phyloP scores from a whole-genome alignment of 441 rosid species.

The Lepidium campestre region DNA sequence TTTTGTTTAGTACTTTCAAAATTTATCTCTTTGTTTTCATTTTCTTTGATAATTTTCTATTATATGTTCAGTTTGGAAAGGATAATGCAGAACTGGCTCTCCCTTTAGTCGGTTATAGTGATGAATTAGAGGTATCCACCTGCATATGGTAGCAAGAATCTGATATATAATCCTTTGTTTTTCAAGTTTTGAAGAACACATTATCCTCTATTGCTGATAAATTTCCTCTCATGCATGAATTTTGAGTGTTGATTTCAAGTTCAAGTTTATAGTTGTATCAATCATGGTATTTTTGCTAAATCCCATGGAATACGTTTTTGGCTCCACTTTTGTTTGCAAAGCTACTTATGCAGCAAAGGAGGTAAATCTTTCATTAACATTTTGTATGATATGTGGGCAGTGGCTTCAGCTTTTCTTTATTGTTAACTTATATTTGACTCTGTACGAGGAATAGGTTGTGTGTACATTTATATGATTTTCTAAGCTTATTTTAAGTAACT shows the following conservation, averaged over 20 bases:
- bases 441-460: neutral
- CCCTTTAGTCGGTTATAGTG: conserved; percentile 75
- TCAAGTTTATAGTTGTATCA: neutral
- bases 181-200: neutral
- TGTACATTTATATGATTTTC: neutral
- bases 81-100: conserved; percentile 90
- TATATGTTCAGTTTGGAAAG: conserved; percentile 66
- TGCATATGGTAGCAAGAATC: neutral
- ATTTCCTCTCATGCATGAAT: neutral
- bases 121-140: conserved; percentile 58
- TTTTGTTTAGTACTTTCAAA: conserved; percentile 5
- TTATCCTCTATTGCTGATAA: neutral
- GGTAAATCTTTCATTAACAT: conserved; percentile 37
- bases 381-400: neutral
- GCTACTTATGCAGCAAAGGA: conserved; percentile 76
- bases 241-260: conserved; percentile 1
- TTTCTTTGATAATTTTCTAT: neutral
- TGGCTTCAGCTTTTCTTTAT: neutral
- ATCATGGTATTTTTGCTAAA: conserved; percentile 36
- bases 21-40: neutral
- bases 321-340: conserved; percentile 93
- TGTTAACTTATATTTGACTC: neutral
- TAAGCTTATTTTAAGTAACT: neutral
- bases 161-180: neutral
- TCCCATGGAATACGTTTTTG: conserved; percentile 93